Evolutionary conservation across 1,284 basidiomycete species (phyloP), one percentile per base, ranked within the genome.

Genomic region (Coniferiporia sulphurascens): DNA sequence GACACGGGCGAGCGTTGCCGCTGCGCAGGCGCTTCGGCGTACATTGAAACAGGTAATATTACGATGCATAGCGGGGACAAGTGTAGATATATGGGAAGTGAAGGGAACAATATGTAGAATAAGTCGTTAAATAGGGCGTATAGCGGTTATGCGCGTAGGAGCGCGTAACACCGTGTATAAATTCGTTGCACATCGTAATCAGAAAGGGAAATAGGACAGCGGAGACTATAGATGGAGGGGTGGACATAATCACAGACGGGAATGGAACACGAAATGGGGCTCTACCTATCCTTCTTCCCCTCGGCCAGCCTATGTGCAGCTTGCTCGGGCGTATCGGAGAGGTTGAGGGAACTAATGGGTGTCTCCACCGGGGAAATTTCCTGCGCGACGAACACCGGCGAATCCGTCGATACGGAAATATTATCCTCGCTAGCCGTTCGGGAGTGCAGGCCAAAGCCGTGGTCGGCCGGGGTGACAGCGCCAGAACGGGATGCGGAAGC

Each of bases 401-500:
- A 62, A 4, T 62, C 57, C 35, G 51, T 62, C 19, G 46, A n/a
- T 22, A 35, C 32, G 22, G 61, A 62, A 13, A 59, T 27, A 53
- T 61, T 58, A 44, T 65, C 66, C 22, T 69, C 63, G 45, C 63
- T 64, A 32, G 68, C 72, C 1, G 72, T 73, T 36, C 68, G 69
- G 48, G 58, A 66, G 22, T 75, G 60, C 8, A 69, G 65, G 7
- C 66, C 68, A 22, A 68, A 70, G 54, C 71, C 69, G 36, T 72
- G 61, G 15, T 65, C 65, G 49, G 71, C 62, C 64, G 72, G 57
- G 52, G 83, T 87, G 1, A 82, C 80, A 6, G 69, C 71, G 1
- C 72, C 73, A 21, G 73, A 75, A 15, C 80, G 77, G 4, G 78
- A 68, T 10, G 78, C 73, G 36, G 73, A 80, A 19, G 72, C 76